phyloP scores from a whole-genome alignment of 2,329 filamentous ascomycete genomes.

The Neocucurbitaria cava region DNA sequence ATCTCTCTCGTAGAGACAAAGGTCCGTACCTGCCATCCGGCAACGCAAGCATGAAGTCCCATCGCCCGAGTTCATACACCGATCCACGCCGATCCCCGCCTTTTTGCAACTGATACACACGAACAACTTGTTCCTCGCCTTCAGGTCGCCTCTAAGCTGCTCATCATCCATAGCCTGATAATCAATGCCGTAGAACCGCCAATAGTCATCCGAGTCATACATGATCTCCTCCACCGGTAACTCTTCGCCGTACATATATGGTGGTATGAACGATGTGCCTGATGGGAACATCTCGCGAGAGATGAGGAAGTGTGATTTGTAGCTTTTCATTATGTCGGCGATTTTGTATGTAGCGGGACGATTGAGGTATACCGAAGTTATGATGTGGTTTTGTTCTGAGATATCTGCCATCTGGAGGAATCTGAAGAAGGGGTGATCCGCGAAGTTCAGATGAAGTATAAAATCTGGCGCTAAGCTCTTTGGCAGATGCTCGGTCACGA shows the following conservation, averaged over 20 bases:
- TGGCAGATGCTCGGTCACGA: slow-evolving; percentile 25
- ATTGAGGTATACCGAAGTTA: slow-evolving; percentile 27
- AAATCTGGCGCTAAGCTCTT: slow-evolving; percentile 17
- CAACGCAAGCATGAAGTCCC: slow-evolving; percentile 25
- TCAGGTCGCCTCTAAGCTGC: slow-evolving; percentile 17
- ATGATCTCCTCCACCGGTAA: slow-evolving; percentile 32
- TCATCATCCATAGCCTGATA: slow-evolving; percentile 37
- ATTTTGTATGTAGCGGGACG: slow-evolving; percentile 37
- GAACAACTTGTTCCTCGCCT: slow-evolving; percentile 11
- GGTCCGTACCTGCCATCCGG: not conserved
- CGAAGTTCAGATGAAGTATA: slow-evolving; percentile 28
- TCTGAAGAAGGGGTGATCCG: slow-evolving; percentile 22
- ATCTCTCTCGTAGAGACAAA: slow-evolving; percentile 16
- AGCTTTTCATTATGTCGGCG: slow-evolving; percentile 27
- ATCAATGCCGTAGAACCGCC: slow-evolving; percentile 34
- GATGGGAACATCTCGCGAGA: slow-evolving; percentile 30
- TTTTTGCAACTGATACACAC: slow-evolving; percentile 19
- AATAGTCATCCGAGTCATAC: slow-evolving; percentile 40
- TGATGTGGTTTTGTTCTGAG: slow-evolving; percentile 17
- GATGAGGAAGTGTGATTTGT: slow-evolving; percentile 29
- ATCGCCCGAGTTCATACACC: slow-evolving; percentile 23
- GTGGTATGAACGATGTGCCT: slow-evolving; percentile 35
- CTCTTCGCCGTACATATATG: slow-evolving; percentile 46
- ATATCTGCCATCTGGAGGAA: slow-evolving; percentile 12
- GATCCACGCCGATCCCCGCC: slow-evolving; percentile 10